A percentile compares a stretch with the other conserved stretches of the same genome.
Conservation (phyloP, 2,329 filamentous ascomycete genomes). For the Aspergillus glaucus region DNA sequence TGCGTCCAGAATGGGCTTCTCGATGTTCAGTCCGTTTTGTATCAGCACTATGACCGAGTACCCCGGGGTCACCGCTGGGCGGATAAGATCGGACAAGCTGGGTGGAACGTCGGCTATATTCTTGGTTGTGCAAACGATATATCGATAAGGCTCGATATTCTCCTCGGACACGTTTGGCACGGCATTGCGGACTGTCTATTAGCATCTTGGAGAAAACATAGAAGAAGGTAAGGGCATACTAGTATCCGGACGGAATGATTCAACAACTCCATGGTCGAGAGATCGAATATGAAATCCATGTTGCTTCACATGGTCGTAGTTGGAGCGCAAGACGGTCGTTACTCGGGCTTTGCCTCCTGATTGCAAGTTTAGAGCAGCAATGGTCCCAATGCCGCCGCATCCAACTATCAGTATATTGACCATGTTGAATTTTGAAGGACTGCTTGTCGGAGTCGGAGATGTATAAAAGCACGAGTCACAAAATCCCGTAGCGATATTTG, state of each 20-base stretch:
- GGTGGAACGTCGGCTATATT: conserved; percentile 52
- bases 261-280: conserved; percentile 45
- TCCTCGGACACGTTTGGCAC: conserved; percentile 40
- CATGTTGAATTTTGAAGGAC: conserved; percentile 15
- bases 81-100: conserved; percentile 43
- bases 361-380: conserved; percentile 53
- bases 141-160: conserved; percentile 41
- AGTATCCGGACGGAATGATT: conserved; percentile 41
- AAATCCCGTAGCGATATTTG: too few relatives aligned
- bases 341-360: conserved; percentile 46
- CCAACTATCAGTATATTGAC: conserved; percentile 49
- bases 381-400: conserved; percentile 53
- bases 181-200: conserved; percentile 37
- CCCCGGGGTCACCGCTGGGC: conserved; percentile 46
- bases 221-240: conserved; percentile 18
- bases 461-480: too few relatives aligned
- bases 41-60: conserved; percentile 51
- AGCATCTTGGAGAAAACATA: too few relatives aligned
- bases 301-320: conserved; percentile 45
- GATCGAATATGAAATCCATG: conserved; percentile 52
- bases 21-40: conserved; percentile 60
- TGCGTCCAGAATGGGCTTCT: conserved; percentile 44
- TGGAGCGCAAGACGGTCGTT: conserved; percentile 53
- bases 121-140: conserved; percentile 53
- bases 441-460: too few relatives aligned